Evolutionary conservation across 768 basidiomycete species (phyloP).

Genomic region (Lentinula guzmanii): DNA sequence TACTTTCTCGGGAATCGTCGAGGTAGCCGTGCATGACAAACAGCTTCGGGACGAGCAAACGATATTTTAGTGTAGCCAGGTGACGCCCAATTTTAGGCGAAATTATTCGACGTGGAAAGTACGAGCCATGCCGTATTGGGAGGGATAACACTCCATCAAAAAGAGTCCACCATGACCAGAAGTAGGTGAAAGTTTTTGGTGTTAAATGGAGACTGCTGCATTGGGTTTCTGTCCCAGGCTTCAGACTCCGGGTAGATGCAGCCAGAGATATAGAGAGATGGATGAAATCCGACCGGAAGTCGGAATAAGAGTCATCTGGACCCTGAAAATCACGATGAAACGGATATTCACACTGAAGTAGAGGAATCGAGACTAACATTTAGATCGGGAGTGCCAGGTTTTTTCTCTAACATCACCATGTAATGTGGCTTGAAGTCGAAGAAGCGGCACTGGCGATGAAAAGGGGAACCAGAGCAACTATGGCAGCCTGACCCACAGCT

Average conservation of each 20-base stretch:
- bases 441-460: conserved; percentile 72
- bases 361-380: conserved; percentile 35
- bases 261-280: conserved; percentile 85
- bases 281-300: conserved; percentile 90
- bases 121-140: conserved; percentile 83
- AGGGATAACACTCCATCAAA: conserved; percentile 77
- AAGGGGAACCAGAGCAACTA: conserved; percentile 54
- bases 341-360: background rate
- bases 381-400: conserved; percentile 28
- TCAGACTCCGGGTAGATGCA: conserved; percentile 44
- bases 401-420: conserved; percentile 57
- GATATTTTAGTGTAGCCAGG: conserved; percentile 88
- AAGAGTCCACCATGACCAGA: conserved; percentile 87
- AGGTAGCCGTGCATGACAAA: conserved; percentile 86
- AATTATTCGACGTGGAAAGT: conserved; percentile 63
- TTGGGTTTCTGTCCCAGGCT: conserved; percentile 18
- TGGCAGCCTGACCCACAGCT: conserved; percentile 69
- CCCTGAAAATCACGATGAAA: conserved; percentile 23
- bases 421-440: conserved; percentile 83
- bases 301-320: conserved; percentile 69
- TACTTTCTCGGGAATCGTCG: conserved; percentile 66
- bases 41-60: conserved; percentile 67
- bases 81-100: conserved; percentile 88
- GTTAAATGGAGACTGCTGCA: conserved; percentile 80
- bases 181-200: conserved; percentile 80